Conservation (phyloP, 2,329 filamentous ascomycete genomes). For the Periconia sp. region DNA sequence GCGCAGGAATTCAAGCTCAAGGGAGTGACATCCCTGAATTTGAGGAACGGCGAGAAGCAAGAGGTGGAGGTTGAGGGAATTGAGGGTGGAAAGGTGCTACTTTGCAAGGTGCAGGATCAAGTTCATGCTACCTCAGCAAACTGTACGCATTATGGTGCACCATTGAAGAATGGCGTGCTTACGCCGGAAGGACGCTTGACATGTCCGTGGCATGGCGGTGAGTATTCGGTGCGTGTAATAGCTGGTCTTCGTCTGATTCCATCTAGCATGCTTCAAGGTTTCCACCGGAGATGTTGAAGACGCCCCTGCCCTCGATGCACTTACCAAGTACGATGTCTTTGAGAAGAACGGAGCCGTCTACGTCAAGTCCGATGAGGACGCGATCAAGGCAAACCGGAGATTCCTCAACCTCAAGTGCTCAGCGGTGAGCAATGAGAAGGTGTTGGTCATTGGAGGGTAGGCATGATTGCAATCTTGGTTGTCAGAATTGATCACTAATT, state of each 20-base stretch:
- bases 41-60: conserved; percentile 82
- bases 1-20: conserved; percentile 69
- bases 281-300: conserved; percentile 93
- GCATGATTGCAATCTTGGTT: conserved; percentile 23
- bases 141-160: conserved; percentile 92
- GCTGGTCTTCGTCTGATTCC: conserved; percentile 10
- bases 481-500: conserved; percentile 20
- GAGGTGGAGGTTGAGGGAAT: conserved; percentile 92
- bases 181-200: conserved; percentile 82
- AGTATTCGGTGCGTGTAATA: conserved; percentile 26
- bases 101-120: conserved; percentile 78
- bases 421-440: conserved; percentile 63
- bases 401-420: conserved; percentile 76
- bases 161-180: conserved; percentile 83
- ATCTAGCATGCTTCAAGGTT: conserved; percentile 86
- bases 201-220: conserved; percentile 96
- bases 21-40: conserved; percentile 72
- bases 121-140: conserved; percentile 81
- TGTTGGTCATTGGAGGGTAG: conserved; percentile 82
- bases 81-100: conserved; percentile 81
- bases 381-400: conserved; percentile 77
- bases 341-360: conserved; percentile 86
- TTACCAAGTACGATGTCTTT: conserved; percentile 79
- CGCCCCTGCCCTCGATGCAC: conserved; percentile 85
- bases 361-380: conserved; percentile 77